phyloP scores from a whole-genome alignment of 768 basidiomycete genomes.

The Cyclocybe aegerita region DNA sequence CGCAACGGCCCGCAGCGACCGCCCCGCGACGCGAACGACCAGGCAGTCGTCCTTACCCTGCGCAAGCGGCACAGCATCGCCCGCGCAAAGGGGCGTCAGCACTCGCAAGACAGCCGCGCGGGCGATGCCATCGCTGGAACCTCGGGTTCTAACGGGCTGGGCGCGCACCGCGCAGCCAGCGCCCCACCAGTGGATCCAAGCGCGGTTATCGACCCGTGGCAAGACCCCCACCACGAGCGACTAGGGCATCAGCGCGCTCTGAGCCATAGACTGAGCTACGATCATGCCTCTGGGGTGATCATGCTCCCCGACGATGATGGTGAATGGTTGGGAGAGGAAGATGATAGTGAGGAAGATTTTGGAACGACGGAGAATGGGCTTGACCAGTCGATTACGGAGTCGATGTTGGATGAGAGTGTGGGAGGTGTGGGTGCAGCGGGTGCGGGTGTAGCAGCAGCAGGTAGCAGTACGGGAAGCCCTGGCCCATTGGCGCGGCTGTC shows the following conservation, averaged over 20 bases:
- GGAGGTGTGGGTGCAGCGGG: conserved; percentile 7
- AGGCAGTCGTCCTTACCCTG: conserved; percentile 81
- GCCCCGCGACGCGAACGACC: conserved; percentile 39
- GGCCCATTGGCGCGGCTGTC: conserved; percentile 44
- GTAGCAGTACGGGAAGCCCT: conserved; percentile 2
- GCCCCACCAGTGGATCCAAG: conserved; percentile 20
- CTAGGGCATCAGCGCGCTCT: conserved; percentile 19
- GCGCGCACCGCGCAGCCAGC: not conserved
- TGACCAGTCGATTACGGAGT: conserved; percentile 26
- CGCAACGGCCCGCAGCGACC: conserved; percentile 29
- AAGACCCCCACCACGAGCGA: conserved; percentile 33
- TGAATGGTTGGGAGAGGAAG: conserved; percentile 57
- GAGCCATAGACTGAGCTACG: conserved; percentile 75
- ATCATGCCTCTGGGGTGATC: conserved; percentile 85
- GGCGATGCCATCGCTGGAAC: conserved; percentile 4
- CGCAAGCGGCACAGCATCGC: conserved; percentile 66
- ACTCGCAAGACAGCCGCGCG: conserved; percentile 14
- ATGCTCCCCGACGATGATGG: conserved; percentile 76
- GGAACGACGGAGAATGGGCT: conserved; percentile 26
- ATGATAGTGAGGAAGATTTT: conserved; percentile 48
- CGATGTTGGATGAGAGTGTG: conserved; percentile 20
- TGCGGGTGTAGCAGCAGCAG: conserved; percentile 7
- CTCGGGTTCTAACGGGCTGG: not conserved
- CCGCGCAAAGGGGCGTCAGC: conserved; percentile 28
- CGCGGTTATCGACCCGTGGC: conserved; percentile 57